Evolutionary conservation across 305 asterid genomes (phyloP), one percentile per base, ranked within the genome.

Genomic region (Stenogyne calaminthoides): DNA sequence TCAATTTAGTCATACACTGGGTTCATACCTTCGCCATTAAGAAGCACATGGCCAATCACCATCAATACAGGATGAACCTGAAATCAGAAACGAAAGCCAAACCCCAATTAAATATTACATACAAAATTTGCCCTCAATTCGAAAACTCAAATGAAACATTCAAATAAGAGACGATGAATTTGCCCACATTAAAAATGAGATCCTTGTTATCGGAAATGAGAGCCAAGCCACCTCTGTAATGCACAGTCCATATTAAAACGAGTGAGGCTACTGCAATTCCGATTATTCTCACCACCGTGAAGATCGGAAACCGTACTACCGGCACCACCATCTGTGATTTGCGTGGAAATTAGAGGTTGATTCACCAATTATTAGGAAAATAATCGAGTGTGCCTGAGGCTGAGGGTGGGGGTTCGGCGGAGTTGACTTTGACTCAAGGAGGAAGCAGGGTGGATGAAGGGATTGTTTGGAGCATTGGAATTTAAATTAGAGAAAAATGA

Each of bases 61-160:
- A 89, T 91, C 69, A 93, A 71, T 52, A 93, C 92, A 3, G 98
- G 97, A 85, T 89, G 98, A 70, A 91, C 96, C 98, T 91, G 91
- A 67, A 72, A 82, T 77, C 4, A 27, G 32, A 46, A 63, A 29
- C 49, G 68, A 25, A 75, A 47, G 36, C 27, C 27, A 7, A 32
- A 66, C 64, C 19, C 19, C 32, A 34, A 46, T 60, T 54, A 6
- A 49, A 18, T 6, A 18, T 52, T 58, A 44, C 12, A 62, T 9
- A 46, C 15, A 37, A 54, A 2, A 56, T 60, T 49, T 49, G 40
- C 10, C 51, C 34, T 62, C 72, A 42, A 66, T 14, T 40, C 37
- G 4, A 65, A 37, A 44, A 52, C 25, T 4, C 34, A 37, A 22
- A 12, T n/a, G 10, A 61, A 32, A 32, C 40, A 10, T 44, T 6